Conservation (phyloP, 2,329 filamentous ascomycete species). For the Penicillium nordicum region DNA sequence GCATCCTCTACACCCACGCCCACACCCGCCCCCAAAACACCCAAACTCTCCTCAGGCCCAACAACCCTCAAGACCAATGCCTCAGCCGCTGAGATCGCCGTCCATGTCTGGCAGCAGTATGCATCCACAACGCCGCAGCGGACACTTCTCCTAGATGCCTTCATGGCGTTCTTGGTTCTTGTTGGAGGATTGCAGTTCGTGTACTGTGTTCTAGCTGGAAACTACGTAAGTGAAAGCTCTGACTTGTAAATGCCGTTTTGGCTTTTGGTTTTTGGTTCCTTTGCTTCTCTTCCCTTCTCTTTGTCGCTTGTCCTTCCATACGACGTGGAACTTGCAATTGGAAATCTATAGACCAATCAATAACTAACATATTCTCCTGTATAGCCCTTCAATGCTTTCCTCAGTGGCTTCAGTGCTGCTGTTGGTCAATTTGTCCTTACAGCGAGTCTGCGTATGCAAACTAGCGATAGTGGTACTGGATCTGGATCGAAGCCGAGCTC, state of each 20-base stretch:
- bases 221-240: conserved; percentile 68
- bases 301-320: neutral
- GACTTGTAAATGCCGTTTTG: neutral
- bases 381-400: conserved; percentile 97
- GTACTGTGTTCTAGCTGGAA: conserved; percentile 88
- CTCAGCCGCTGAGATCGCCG: conserved; percentile 56
- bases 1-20: conserved; percentile 19
- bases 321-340: neutral
- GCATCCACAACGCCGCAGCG: conserved; percentile 77
- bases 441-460: conserved; percentile 86
- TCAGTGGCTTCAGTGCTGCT: conserved; percentile 88
- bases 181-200: conserved; percentile 89
- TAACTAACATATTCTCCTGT: neutral
- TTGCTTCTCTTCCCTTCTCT: no score
- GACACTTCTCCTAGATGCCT: conserved; percentile 85
- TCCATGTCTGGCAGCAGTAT: conserved; percentile 75
- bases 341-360: neutral
- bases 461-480: conserved; percentile 50
- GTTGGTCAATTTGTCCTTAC: conserved; percentile 98
- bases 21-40: conserved; percentile 16
- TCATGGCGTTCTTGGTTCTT: conserved; percentile 80
- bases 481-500: conserved; percentile 55
- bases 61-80: conserved; percentile 39
- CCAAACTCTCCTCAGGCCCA: conserved; percentile 33
- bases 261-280: neutral